phyloP scores from a whole-genome alignment of 176 grass and related monocot species.

The Ensete glaucum region DNA sequence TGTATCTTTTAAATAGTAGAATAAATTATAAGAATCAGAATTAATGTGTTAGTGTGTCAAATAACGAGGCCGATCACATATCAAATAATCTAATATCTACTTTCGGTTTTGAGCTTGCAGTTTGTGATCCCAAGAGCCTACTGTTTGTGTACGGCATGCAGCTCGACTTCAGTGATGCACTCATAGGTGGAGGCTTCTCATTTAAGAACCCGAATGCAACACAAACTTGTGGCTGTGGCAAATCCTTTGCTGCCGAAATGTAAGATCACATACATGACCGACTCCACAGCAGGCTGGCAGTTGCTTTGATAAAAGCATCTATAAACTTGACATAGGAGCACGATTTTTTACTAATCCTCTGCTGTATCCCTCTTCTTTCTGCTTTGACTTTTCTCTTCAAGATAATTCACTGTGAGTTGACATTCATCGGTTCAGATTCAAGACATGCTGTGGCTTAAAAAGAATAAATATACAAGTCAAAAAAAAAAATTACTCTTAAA shows the following conservation, averaged over 20 bases:
- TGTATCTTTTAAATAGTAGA: no score
- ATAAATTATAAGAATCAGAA: no score
- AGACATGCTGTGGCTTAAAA: no score
- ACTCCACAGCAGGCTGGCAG: background rate
- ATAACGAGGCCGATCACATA: no score
- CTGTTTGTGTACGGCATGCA: conserved; percentile 97
- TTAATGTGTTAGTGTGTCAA: no score
- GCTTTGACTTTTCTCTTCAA: no score
- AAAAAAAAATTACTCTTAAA: no score
- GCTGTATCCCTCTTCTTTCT: no score
- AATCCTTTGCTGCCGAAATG: conserved; percentile 68
- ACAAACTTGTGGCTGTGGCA: conserved; percentile 89
- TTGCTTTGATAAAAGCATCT: background rate
- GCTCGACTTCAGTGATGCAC: conserved; percentile 81
- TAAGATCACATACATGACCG: background rate
- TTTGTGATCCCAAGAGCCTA: conserved; percentile 90
- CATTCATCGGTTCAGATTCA: no score
- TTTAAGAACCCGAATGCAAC: conserved; percentile 95
- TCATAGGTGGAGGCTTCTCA: conserved; percentile 74
- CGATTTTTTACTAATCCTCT: background rate
- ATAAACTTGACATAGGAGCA: background rate
- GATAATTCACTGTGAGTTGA: no score
- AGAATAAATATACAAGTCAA: no score
- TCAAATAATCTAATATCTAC: background rate
- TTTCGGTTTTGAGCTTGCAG: conserved; percentile 37